Base-by-base conservation (phyloP, 2,329 filamentous ascomycete genomes). In the Colletotrichum sp. region DNA sequence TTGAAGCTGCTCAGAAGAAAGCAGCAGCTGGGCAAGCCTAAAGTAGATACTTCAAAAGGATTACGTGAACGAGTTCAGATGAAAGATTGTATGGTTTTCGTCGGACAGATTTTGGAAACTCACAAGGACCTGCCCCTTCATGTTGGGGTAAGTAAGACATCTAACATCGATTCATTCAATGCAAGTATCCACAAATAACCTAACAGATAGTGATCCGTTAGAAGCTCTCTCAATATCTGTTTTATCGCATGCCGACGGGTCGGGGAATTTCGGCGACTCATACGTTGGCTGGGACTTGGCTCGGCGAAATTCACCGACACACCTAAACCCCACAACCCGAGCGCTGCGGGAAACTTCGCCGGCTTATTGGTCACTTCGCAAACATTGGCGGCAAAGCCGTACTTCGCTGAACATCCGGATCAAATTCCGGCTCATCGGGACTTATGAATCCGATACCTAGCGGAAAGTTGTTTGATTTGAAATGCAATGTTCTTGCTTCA, bases 71-170 rank as follows among this genome's bases (percentile, higher is more conserved):
- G 55, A 1, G 26, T 32, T 60, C 1, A n/a, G 16, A n/a, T 8
- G 57, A 60, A 15, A 18, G 24, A 2, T 0, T 32, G 6, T 32
- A 18, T 7, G 16, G 9, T 24, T 24, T 28, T 18, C 13, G 18
- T 30, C n/a, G 0, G 10, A 21, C 0, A 52, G 43, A 0, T n/a
- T 7, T 24, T 52, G n/a, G 0, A 21, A 52, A 13, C 0, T 1
- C 10, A 21, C 4, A 9, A 0, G 8, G 16, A 60, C 57, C 1
- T 60, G 15, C 18, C 57, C 28, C 0, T 43, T 6, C 18, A 12
- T 48, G 0, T 32, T 13, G 26, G 28, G 10, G 0, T n/a, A n/a
- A 13, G 28, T 32, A 21, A 0, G 0, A 18, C 57, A 60, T 12
- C 8, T 13, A 60, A 7, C 9, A 2, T 32, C 8, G 6, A 52